phyloP scores from a whole-genome alignment of 768 basidiomycete genomes.

The Tephrocybe sp. region DNA sequence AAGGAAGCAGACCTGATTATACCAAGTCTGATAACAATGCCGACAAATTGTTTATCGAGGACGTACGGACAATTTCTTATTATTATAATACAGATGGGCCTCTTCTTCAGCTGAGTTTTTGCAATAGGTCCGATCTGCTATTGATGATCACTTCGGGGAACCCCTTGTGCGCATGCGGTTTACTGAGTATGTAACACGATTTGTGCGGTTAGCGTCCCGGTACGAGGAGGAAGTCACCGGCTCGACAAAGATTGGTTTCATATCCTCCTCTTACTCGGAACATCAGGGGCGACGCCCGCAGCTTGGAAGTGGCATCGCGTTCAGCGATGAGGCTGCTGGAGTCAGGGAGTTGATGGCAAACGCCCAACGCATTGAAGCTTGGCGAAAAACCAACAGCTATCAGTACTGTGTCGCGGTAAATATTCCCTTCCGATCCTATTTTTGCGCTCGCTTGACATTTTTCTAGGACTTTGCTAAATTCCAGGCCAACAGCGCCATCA shows the following conservation, averaged over 20 bases:
- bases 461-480: constrained; percentile 65
- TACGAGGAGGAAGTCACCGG: constrained; percentile 89
- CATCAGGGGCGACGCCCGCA: constrained; percentile 40
- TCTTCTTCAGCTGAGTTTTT: not conserved
- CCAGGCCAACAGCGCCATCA: constrained; percentile 56
- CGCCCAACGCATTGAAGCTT: constrained; percentile 87
- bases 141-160: constrained; percentile 92
- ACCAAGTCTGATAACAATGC: constrained; percentile 56
- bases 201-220: constrained; percentile 84
- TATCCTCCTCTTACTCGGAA: constrained; percentile 52
- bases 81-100: constrained; percentile 32
- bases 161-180: constrained; percentile 83
- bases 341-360: constrained; percentile 72
- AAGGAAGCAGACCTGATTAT: constrained; percentile 55
- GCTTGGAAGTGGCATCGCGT: constrained; percentile 81
- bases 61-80: no score
- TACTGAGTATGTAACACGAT: constrained; percentile 83
- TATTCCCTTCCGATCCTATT: not conserved
- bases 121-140: constrained; percentile 74
- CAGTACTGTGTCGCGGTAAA: constrained; percentile 64
- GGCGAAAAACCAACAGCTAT: constrained; percentile 84
- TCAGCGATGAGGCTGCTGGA: constrained; percentile 66
- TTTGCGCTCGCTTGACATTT: constrained; percentile 3
- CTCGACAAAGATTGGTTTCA: constrained; percentile 72
- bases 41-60: constrained; percentile 91